Base-by-base conservation (phyloP, 2,329 filamentous ascomycete genomes). In the Cercospora sp. region DNA sequence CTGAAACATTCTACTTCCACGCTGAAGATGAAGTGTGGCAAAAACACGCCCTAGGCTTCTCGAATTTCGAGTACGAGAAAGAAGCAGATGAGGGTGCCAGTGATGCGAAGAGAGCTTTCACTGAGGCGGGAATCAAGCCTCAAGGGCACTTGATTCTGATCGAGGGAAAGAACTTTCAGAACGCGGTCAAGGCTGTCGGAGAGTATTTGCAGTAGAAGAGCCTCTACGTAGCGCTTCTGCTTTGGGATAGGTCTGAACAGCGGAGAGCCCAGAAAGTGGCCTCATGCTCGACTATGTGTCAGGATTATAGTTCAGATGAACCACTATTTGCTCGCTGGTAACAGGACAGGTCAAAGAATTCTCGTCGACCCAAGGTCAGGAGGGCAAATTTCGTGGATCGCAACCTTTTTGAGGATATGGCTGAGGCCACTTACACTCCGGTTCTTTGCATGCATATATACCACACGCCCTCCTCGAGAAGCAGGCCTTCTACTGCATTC, bases 81-180 rank as follows among this genome's bases (percentile, higher is more conserved):
- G 88, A 92, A 70, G 84, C 84, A 67, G 91, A 91, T 58, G 92
- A 97, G 73, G 88, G 90, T 4, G 88, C 90, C 70, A 91, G 93
- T 64, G 95, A 99, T 82, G 93, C 93, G 76, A 97, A 96, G 85
- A 85, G 95, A 69, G 92, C 94, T 0, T 99, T 99, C 81, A 93
- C 97, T 80, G 95, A 99, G 74, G 83, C 93, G 83, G 95, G 95
- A 0, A 90, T 99, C 75, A 90, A 90, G 83, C 88, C 94, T 43
- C 88, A 89, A 77, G 95, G 93, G 10, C 90, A 92, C 80, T 84
- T 97, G 86, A 92, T 97, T 75, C 81, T 98, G 78, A 91, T 98
- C 74, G 93, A 97, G 80, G 91, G 87, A 72, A 81, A 78, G 73
- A 94, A 90, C 81, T 94, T 97, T 76, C 86, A 88, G 72, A 86